Conservation (phyloP, 768 basidiomycete genomes). For the Trametes coccinea region DNA sequence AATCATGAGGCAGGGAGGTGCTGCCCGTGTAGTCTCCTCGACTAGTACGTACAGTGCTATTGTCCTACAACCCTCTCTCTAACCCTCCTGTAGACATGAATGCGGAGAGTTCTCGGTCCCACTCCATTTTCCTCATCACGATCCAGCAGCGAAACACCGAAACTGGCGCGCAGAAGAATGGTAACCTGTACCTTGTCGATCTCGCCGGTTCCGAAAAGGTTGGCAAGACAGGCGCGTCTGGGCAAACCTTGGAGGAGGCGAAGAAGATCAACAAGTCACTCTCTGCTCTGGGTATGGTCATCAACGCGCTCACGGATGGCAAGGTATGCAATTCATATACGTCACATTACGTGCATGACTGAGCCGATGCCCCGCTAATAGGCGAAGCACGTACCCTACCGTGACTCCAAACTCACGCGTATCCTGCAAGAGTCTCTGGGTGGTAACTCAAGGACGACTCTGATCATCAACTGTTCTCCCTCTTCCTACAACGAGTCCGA, state of each 20-base stretch:
- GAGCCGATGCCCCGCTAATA: constrained; percentile 33
- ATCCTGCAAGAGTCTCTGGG: constrained; percentile 98
- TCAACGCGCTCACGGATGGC: constrained; percentile 94
- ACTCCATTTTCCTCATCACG: constrained; percentile 97
- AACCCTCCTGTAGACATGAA: constrained; percentile 80
- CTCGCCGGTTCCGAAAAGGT: constrained; percentile 99
- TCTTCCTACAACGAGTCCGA: constrained; percentile 97
- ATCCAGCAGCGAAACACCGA: constrained; percentile 97
- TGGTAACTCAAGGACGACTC: constrained; percentile 91
- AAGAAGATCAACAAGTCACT: constrained; percentile 99
- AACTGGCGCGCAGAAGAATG: constrained; percentile 92
- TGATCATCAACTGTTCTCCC: constrained; percentile 99
- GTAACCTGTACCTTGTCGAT: constrained; percentile 96
- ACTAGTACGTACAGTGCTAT: constrained; percentile 66
- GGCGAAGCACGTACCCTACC: constrained; percentile 97
- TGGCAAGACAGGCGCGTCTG: constrained; percentile 98
- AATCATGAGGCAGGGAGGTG: constrained; percentile 96
- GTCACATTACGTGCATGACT: background rate
- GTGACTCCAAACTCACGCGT: constrained; percentile 98
- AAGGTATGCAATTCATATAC: constrained; percentile 55
- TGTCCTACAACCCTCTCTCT: background rate
- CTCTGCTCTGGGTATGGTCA: constrained; percentile 98
- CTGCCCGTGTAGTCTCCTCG: constrained; percentile 86
- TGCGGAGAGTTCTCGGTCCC: constrained; percentile 97
- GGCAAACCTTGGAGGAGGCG: constrained; percentile 97